Evolutionary conservation across 2,329 filamentous ascomycete species (phyloP).

Genomic region (Apiospora sp.): DNA sequence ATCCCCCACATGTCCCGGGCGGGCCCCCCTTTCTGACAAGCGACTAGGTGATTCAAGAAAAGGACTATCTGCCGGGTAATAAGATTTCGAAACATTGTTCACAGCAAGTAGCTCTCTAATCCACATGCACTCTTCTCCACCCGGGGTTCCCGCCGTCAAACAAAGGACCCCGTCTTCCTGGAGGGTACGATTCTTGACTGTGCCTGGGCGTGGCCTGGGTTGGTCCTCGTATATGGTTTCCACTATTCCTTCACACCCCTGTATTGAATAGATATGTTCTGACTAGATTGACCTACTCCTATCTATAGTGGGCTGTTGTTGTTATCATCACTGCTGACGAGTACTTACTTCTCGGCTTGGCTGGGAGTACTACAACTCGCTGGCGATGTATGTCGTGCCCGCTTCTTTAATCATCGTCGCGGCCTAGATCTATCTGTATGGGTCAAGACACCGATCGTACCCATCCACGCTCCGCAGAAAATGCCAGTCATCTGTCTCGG

Average conservation of each 20-base stretch:
- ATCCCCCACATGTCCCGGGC: not conserved
- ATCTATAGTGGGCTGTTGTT: not conserved
- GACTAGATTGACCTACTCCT: not conserved
- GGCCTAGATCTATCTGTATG: constrained; percentile 11
- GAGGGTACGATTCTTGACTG: not conserved
- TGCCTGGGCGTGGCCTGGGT: not conserved
- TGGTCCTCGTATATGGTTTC: constrained; percentile 2
- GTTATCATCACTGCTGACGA: not conserved
- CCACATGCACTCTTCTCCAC: not conserved
- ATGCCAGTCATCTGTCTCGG: constrained; percentile 13
- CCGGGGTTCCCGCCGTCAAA: not conserved
- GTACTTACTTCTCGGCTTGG: not conserved
- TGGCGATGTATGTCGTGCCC: not conserved
- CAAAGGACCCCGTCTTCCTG: not conserved
- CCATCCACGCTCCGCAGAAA: not conserved
- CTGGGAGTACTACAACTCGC: not conserved
- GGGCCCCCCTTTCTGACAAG: not conserved
- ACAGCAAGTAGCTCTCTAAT: not conserved
- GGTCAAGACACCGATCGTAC: not conserved
- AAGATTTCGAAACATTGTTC: not conserved
- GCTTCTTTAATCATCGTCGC: not conserved
- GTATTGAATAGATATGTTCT: constrained; percentile 6
- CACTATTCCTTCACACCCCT: not conserved
- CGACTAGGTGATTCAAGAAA: not conserved
- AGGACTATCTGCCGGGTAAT: not conserved